phyloP scores from a whole-genome alignment of 192 early-diverging fungal species.

The Umbelopsis isabellina region DNA sequence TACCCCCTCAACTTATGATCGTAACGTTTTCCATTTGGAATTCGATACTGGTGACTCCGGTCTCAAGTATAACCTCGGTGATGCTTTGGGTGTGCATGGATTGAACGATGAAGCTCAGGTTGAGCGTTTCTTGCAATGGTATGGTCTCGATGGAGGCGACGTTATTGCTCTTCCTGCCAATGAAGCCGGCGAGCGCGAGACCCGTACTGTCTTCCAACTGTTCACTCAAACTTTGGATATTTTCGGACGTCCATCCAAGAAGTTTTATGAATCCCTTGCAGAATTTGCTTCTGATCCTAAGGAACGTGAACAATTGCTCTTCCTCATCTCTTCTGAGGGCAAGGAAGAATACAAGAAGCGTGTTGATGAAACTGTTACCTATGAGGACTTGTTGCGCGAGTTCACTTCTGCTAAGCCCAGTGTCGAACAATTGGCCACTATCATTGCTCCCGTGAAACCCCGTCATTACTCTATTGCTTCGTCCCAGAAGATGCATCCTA shows the following conservation, averaged over 20 bases:
- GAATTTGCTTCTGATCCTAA: constrained; percentile 67
- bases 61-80: constrained; percentile 90
- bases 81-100: constrained; percentile 92
- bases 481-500: constrained; percentile 82
- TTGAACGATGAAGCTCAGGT: constrained; percentile 83
- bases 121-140: constrained; percentile 68
- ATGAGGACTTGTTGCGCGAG: constrained; percentile 85
- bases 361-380: constrained; percentile 82
- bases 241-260: constrained; percentile 94
- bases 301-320: constrained; percentile 68
- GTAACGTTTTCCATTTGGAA: constrained; percentile 97
- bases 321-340: constrained; percentile 72
- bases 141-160: constrained; percentile 70
- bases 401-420: constrained; percentile 82
- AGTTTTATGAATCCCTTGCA: constrained; percentile 87
- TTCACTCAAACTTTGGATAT: constrained; percentile 85
- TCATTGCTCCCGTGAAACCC: constrained; percentile 90
- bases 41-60: constrained; percentile 82
- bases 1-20: constrained; percentile 88
- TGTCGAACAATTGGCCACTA: constrained; percentile 68
- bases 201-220: constrained; percentile 76
- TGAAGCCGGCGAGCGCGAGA: constrained; percentile 62
- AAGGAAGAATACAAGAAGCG: constrained; percentile 78
- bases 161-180: constrained; percentile 63
- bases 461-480: constrained; percentile 99